These are phyloP conservation scores for Verticillium albo-atrum DNA, from an alignment of 2,329 filamentous ascomycete genomes.

Conservation along the genomic window DNA sequence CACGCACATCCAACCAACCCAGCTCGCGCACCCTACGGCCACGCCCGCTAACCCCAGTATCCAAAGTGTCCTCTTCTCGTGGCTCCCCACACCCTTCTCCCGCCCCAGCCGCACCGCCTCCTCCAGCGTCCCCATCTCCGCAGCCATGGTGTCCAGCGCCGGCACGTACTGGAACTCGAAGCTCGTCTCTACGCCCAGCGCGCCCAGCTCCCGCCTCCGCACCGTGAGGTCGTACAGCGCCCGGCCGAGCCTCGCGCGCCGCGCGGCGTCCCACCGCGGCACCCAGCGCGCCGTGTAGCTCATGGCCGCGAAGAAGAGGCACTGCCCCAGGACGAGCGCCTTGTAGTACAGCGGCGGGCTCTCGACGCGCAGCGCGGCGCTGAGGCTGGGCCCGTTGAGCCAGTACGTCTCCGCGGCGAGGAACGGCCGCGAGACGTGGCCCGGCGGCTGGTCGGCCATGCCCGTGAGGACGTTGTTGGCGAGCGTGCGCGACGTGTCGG, in stretches of 20 bases:
- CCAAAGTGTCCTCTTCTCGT: constrained; percentile 32
- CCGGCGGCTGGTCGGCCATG: constrained; percentile 61
- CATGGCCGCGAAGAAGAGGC: constrained; percentile 56
- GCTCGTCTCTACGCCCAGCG: constrained; percentile 55
- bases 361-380: constrained; percentile 54
- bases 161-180: constrained; percentile 73
- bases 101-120: constrained; percentile 4
- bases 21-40: constrained; percentile 15
- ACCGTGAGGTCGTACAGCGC: constrained; percentile 52
- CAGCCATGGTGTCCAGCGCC: constrained; percentile 30
- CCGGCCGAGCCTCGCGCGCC: constrained; percentile 21
- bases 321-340: constrained; percentile 59
- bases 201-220: constrained; percentile 53
- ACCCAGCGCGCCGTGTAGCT: constrained; percentile 36
- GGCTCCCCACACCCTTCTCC: constrained; percentile 21
- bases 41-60: constrained; percentile 34
- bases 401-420: constrained; percentile 64
- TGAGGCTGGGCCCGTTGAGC: constrained; percentile 63
- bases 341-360: constrained; percentile 38
- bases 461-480: constrained; percentile 72
- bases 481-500: constrained; percentile 56
- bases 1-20: constrained; percentile 17
- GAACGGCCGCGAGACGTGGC: constrained; percentile 61
- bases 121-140: constrained; percentile 23
- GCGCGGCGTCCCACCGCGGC: constrained; percentile 17